Base-by-base conservation (phyloP, 164 flowering plant genomes). In the Macadamia integrifolia region DNA sequence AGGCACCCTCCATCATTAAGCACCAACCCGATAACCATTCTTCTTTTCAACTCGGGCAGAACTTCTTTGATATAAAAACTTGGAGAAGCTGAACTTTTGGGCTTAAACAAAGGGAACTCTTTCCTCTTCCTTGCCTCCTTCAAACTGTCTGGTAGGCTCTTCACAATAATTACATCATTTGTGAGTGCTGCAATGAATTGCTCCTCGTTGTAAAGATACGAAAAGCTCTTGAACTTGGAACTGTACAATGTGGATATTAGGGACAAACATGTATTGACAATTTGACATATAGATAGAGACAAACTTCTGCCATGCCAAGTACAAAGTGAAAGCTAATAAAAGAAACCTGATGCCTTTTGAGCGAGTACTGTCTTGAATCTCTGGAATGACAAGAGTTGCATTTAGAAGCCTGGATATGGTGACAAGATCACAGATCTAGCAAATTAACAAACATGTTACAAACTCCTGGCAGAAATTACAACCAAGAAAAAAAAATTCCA, bases 331-430 rank as follows among this genome's bases (percentile, higher is more conserved):
- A 61, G 50, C 29, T 23, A 58, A 56, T 15, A 30, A 28, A 23
- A 68, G 59, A 62, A 74, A 91, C 99, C 99, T 92, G 81, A 94
- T 87, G 79, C 97, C 97, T 83, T 88, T 94, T 59, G 90, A 80
- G 50, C 85, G 89, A 72, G 79, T 74, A 78, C 81, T 85, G 77
- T 87, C 85, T 87, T 94, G 96, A 76, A 94, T 82, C 83, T 94
- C 99, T 63, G 99, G 99, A 80, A 92, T 79, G 75, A 94, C 88
- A 77, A 94, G 91, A 67, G 98, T 94, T 65, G 97, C 98, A 83
- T 94, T 94, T 69, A 94, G 83, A 80, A 94, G 95, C 86, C 97
- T 85, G 76, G 98, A 78, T 78, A 94, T 76, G 74, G 89, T 70
- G 69, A 94, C 99, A 79, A 92, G 88, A 85, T 94, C 99, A 83